These are phyloP conservation scores for Tricholoma saponaceum DNA, from an alignment of 768 basidiomycete genomes.

Conservation along the genomic window DNA sequence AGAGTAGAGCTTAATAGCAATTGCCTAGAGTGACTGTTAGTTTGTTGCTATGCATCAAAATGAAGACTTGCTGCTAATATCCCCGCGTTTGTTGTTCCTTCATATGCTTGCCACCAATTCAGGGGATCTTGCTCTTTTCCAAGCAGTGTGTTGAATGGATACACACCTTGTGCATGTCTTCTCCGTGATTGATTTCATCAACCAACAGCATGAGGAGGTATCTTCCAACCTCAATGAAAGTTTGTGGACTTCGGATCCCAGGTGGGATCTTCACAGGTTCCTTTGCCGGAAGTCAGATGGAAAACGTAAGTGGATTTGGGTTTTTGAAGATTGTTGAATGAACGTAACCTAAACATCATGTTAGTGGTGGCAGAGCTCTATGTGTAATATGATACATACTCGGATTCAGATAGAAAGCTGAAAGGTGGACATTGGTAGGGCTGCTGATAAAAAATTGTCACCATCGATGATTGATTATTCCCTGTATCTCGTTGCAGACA, in stretches of 20 bases:
- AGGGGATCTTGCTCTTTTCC: not conserved
- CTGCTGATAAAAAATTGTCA: conserved; percentile 24
- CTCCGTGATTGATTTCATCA: not conserved
- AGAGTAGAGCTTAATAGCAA: not conserved
- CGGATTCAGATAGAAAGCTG: conserved; percentile 30
- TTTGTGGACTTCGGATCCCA: not conserved
- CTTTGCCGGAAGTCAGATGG: not conserved
- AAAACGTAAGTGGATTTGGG: not conserved
- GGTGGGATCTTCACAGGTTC: not conserved
- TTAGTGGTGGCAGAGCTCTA: not conserved
- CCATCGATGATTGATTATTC: conserved; percentile 25
- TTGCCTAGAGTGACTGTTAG: not conserved
- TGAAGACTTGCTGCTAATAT: not conserved
- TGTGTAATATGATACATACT: conserved; percentile 8
- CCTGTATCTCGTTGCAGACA: conserved; percentile 20
- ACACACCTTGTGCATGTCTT: not conserved
- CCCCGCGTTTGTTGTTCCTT: not conserved
- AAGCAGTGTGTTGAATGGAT: not conserved
- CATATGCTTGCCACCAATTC: not conserved
- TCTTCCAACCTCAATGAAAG: not conserved
- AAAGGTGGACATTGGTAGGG: conserved; percentile 25
- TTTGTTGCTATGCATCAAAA: too few relatives aligned
- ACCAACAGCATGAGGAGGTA: not conserved
- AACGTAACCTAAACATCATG: not conserved
- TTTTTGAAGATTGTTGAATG: not conserved